phyloP scores from a whole-genome alignment of 2,329 filamentous ascomycete genomes.

The Paradendryphiella salina region DNA sequence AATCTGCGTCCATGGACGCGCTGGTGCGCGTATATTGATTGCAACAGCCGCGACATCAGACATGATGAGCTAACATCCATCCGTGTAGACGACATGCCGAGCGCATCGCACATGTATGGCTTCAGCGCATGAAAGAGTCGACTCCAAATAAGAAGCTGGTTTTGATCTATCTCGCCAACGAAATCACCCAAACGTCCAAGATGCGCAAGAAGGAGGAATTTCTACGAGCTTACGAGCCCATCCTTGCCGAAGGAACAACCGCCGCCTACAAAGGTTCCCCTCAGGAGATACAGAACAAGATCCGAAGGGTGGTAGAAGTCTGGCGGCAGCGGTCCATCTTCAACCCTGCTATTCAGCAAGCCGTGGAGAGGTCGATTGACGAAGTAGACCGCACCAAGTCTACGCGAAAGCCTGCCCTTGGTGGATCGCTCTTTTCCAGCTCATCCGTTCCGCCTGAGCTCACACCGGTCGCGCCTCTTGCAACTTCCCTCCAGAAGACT shows the following conservation, averaged over 20 bases:
- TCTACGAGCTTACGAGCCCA: slow-evolving; percentile 83
- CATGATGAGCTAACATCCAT: slow-evolving; percentile 22
- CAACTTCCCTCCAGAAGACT: slow-evolving; percentile 74
- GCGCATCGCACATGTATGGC: slow-evolving; percentile 87
- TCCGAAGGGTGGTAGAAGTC: slow-evolving; percentile 88
- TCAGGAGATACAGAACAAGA: slow-evolving; percentile 83
- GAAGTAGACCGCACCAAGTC: slow-evolving; percentile 61
- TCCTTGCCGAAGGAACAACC: slow-evolving; percentile 87
- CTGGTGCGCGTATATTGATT: background rate
- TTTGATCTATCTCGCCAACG: slow-evolving; percentile 93
- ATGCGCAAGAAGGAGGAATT: slow-evolving; percentile 92
- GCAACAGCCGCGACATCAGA: slow-evolving; percentile 3
- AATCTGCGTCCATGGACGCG: slow-evolving; percentile 1
- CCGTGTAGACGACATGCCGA: slow-evolving; percentile 79
- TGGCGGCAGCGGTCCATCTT: slow-evolving; percentile 90
- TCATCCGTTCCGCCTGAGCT: slow-evolving; percentile 73
- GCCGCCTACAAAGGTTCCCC: slow-evolving; percentile 84
- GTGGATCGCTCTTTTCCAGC: slow-evolving; percentile 71
- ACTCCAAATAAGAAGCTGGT: slow-evolving; percentile 84
- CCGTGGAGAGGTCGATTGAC: slow-evolving; percentile 77
- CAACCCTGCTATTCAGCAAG: slow-evolving; percentile 74
- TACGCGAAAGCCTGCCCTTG: slow-evolving; percentile 60
- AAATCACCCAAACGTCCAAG: slow-evolving; percentile 95
- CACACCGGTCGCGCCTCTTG: slow-evolving; percentile 70
- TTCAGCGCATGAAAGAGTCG: slow-evolving; percentile 85